These are phyloP conservation scores for Umbelopsis isabellina DNA, from an alignment of 192 early-diverging fungal species.

Conservation along the genomic window DNA sequence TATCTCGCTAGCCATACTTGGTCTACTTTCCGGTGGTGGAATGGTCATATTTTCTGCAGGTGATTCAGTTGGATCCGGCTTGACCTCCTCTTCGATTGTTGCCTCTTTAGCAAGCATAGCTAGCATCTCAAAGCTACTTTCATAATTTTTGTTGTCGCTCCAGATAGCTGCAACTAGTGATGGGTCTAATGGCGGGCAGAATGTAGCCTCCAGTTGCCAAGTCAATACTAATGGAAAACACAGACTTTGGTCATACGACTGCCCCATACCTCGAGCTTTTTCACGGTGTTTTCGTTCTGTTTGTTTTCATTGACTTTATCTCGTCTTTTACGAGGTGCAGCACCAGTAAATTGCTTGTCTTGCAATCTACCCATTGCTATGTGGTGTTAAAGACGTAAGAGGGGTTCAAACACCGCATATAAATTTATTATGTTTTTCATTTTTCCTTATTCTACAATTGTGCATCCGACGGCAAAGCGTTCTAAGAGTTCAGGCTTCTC, in stretches of 20 bases:
- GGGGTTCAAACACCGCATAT: not conserved
- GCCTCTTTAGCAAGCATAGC: conserved; percentile 29
- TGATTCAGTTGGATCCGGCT: not conserved
- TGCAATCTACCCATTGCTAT: conserved; percentile 27
- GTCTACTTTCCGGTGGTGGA: not conserved
- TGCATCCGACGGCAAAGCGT: not conserved
- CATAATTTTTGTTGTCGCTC: conserved; percentile 31
- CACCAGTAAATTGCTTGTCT: conserved; percentile 28
- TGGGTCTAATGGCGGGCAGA: conserved; percentile 35
- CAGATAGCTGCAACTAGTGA: conserved; percentile 34
- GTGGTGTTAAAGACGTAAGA: not conserved
- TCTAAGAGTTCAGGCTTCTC: conserved; percentile 21
- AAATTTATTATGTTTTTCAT: not conserved
- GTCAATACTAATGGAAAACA: not conserved
- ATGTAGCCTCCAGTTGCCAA: not conserved
- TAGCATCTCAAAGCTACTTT: conserved; percentile 6
- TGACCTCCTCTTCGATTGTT: not conserved
- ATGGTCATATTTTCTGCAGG: not conserved
- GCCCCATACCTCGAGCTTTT: conserved; percentile 18
- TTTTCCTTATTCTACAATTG: not conserved
- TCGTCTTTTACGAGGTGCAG: not conserved
- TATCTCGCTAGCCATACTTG: not conserved
- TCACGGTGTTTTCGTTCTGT: not conserved
- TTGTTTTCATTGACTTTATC: not conserved
- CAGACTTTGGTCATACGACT: not conserved